Percentiles rank a stretch among this genome's conserved stretches.
These are phyloP conservation scores for Metschnikowia continentalis DNA, from an alignment of 805 yeast genomes.

Conservation along the genomic window DNA sequence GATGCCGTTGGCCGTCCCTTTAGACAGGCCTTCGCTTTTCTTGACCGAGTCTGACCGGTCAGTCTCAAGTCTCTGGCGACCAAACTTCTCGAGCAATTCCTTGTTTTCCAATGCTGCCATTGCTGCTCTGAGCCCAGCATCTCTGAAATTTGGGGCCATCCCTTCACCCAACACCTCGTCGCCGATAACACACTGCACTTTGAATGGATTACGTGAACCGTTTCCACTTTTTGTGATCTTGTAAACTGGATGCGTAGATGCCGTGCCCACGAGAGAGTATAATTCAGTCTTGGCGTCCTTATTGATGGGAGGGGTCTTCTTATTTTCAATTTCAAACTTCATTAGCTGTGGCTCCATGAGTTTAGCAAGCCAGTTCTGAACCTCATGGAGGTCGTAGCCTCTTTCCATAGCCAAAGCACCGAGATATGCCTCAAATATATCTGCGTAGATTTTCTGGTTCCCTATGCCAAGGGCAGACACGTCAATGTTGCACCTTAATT, in stretches of 20 bases:
- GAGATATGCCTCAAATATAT: slow-evolving; percentile 88
- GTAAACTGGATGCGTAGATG: slow-evolving; percentile 60
- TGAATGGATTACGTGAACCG: slow-evolving; percentile 47
- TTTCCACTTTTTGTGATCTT: slow-evolving; percentile 43
- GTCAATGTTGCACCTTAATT: slow-evolving; percentile 48
- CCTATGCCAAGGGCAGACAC: slow-evolving; percentile 45
- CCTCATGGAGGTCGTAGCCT: slow-evolving; percentile 40
- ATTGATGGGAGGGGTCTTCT: slow-evolving; percentile 41
- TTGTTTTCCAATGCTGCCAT: slow-evolving; percentile 66
- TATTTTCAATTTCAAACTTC: slow-evolving; percentile 29
- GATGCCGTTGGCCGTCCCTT: background rate
- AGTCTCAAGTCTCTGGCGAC: slow-evolving; percentile 42
- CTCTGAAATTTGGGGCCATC: slow-evolving; percentile 60
- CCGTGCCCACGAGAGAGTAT: slow-evolving; percentile 76
- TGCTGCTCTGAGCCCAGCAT: slow-evolving; percentile 85
- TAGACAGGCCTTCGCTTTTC: background rate
- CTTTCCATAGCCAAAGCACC: slow-evolving; percentile 75
- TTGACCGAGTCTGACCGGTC: slow-evolving; percentile 17
- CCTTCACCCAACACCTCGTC: slow-evolving; percentile 71
- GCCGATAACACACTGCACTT: slow-evolving; percentile 63
- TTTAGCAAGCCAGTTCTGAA: slow-evolving; percentile 54
- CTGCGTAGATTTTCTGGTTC: slow-evolving; percentile 73
- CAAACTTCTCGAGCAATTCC: slow-evolving; percentile 58
- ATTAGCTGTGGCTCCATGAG: slow-evolving; percentile 46
- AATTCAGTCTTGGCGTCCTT: slow-evolving; percentile 72